Conservation (phyloP, 805 yeast species). For the Jamesozyma rosinii region DNA sequence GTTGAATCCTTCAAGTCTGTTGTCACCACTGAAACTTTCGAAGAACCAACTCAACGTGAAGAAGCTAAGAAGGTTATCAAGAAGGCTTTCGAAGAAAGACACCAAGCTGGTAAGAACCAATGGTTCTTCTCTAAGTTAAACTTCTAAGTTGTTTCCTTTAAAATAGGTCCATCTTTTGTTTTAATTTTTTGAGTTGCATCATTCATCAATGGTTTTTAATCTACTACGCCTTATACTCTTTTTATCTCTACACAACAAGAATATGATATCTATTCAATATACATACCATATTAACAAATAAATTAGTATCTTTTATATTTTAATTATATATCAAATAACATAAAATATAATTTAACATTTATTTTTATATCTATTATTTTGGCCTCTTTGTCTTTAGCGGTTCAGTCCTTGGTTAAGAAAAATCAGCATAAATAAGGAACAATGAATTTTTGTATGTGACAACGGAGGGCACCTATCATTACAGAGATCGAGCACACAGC, state of each 20-base stretch:
- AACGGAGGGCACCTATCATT: no score
- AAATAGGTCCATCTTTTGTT: constrained; percentile 2
- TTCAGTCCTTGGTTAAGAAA: no score
- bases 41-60: constrained; percentile 96
- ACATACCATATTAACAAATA: constrained; percentile 1
- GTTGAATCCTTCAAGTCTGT: constrained; percentile 89
- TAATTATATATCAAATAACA: neutral
- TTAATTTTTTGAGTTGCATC: constrained; percentile 1
- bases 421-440: no score
- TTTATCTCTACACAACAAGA: neutral
- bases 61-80: constrained; percentile 98
- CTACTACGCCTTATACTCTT: neutral
- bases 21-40: constrained; percentile 86
- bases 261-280: constrained; percentile 4
- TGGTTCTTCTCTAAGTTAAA: constrained; percentile 99
- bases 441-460: no score
- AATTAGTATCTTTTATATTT: constrained; percentile 5
- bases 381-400: no score
- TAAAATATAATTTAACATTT: neutral
- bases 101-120: constrained; percentile 98
- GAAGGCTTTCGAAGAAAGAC: constrained; percentile 98
- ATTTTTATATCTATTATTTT: no score
- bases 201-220: constrained; percentile 1
- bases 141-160: constrained; percentile 44
- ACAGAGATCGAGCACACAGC: no score